Base-by-base conservation (phyloP, 345 rosid genomes). In the Citrus glauca region DNA sequence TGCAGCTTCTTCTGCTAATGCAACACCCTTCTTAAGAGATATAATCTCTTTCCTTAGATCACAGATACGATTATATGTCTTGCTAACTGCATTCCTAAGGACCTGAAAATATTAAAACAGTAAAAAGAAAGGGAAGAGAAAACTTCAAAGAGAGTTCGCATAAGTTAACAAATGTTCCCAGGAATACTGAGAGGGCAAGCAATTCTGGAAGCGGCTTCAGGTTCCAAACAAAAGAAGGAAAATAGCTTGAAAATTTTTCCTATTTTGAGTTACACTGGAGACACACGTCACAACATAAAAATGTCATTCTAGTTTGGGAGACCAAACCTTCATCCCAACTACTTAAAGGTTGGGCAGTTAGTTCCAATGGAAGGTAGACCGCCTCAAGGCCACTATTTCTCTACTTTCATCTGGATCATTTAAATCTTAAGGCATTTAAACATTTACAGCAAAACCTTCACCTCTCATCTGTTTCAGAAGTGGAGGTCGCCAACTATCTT, bases 11-110 rank as follows among this genome's bases (percentile, higher is more conserved):
- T 96, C 95, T 75, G 92, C 98, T 60, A 88, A 81, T 76, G 79
- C 53, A 77, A 89, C 87, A 79, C 84, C 80, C 82, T 86, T 91
- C 72, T 87, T 89, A 48, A 94, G 86, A 84, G 92, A 91, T 62
- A 79, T 75, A 53, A 94, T 85, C 83, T 97, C 99, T 82, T 91
- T 97, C 90, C 95, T 89, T 76, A 97, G 88, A 87, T 97, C 99
- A 78, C 91, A 79, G 62, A 93, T 89, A 24, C 98, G 98, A 74
- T 93, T 91, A 78, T 89, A 89, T 56, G 97, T 97, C 90, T 97
- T 97, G 89, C 85, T 90, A 73, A 97, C 88, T 56, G 98, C 94
- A 89, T 97, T 97, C 81, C 98, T 89, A 78, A 94, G 98, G 80
- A 93, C 87, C 98, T 94, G 88, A 48, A 76, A 30, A 73, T 53